Evolutionary conservation across 1,284 basidiomycete genomes (phyloP).

Genomic region (Farysia itapuensis): DNA sequence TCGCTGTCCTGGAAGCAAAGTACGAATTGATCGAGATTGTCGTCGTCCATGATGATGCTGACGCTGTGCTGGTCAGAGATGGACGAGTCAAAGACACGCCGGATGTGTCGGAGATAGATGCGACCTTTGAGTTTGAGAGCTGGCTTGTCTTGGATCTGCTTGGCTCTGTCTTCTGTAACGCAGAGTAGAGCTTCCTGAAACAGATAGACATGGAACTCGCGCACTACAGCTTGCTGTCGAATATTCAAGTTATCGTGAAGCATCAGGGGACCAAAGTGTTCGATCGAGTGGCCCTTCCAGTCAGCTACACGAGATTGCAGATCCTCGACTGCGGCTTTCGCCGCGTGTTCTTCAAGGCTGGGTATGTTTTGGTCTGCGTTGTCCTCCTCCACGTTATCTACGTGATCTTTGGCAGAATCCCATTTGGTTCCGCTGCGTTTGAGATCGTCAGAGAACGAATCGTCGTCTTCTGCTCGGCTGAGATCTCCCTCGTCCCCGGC

Average conservation of each 20-base stretch:
- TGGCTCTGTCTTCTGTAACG: constrained; percentile 88
- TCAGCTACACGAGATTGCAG: constrained; percentile 83
- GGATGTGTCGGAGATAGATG: constrained; percentile 91
- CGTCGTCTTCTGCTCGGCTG: constrained; percentile 15
- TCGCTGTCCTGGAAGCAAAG: constrained; percentile 87
- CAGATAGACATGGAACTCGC: constrained; percentile 91
- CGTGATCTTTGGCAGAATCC: constrained; percentile 6
- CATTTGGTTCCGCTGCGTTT: constrained; percentile 26
- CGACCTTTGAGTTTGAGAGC: constrained; percentile 87
- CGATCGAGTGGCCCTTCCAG: constrained; percentile 88
- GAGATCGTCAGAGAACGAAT: constrained; percentile 46
- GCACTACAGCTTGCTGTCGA: constrained; percentile 78
- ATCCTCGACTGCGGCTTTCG: constrained; percentile 79
- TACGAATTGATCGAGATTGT: constrained; percentile 86
- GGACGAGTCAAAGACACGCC: constrained; percentile 76
- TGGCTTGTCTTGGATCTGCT: constrained; percentile 67
- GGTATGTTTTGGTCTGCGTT: constrained; percentile 26
- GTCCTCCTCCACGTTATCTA: constrained; percentile 16
- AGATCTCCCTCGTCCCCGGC: constrained; percentile 9
- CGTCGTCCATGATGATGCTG: constrained; percentile 93
- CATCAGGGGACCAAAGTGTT: constrained; percentile 76
- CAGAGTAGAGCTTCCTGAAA: constrained; percentile 96
- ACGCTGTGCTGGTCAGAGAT: constrained; percentile 78
- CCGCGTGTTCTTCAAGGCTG: constrained; percentile 58
- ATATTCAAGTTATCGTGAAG: constrained; percentile 90